Evolutionary conservation across 371 early-diverging fungal genomes (phyloP).

Genomic region (Entomophthora muscae): DNA sequence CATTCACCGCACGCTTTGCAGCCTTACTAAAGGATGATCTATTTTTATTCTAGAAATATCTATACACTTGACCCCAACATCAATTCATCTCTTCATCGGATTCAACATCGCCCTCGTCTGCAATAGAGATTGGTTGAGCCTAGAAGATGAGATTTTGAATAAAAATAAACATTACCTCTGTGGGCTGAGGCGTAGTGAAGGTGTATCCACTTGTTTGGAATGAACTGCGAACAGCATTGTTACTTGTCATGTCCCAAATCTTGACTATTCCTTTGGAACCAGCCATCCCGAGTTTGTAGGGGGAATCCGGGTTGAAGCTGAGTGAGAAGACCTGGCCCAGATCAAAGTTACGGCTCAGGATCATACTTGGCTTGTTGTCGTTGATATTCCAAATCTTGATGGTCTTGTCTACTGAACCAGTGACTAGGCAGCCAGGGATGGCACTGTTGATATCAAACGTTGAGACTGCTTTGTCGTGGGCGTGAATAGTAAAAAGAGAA

Average conservation of each 20-base stretch:
- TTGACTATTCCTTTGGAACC: conserved; percentile 75
- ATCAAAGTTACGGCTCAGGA: conserved; percentile 61
- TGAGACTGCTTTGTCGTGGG: conserved; percentile 78
- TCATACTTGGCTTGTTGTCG: conserved; percentile 51
- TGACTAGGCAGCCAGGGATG: conserved; percentile 62
- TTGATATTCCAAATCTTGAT: conserved; percentile 86
- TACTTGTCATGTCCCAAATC: conserved; percentile 81
- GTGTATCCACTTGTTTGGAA: too few relatives aligned
- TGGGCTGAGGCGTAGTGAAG: too few relatives aligned
- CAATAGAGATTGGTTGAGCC: too few relatives aligned
- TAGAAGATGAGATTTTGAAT: too few relatives aligned
- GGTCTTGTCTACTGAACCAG: conserved; percentile 76
- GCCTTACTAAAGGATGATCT: too few relatives aligned
- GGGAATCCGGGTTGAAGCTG: conserved; percentile 73
- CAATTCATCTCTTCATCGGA: too few relatives aligned
- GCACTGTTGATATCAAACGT: conserved; percentile 66
- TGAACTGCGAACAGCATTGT: too few relatives aligned
- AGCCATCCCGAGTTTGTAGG: conserved; percentile 62
- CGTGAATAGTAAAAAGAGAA: conserved; percentile 64
- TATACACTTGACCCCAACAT: too few relatives aligned
- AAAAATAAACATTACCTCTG: too few relatives aligned
- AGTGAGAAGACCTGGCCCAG: conserved; percentile 74
- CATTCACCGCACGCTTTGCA: too few relatives aligned
- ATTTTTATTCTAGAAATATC: too few relatives aligned
- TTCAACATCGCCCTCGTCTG: too few relatives aligned